A percentile compares a stretch with the other conserved stretches of the same genome.
phyloP scores from a whole-genome alignment of 2,329 filamentous ascomycete species.

The Cadophora sp. region DNA sequence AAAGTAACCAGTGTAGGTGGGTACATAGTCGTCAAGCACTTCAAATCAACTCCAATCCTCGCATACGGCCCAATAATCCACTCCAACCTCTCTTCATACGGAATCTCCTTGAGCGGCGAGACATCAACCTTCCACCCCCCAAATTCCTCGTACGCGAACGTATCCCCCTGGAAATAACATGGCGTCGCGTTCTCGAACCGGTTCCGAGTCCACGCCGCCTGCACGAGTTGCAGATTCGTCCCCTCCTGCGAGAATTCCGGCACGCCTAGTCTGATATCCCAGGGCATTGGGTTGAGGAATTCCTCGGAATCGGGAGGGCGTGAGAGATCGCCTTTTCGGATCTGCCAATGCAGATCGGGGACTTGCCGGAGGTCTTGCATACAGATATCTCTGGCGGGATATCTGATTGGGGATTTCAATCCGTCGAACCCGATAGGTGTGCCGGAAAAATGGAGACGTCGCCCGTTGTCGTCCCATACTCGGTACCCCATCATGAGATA shows the following conservation, averaged over 20 bases:
- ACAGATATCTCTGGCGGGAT: background rate
- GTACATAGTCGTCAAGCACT: background rate
- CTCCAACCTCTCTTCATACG: background rate
- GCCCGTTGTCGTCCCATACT: background rate
- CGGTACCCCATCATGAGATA: conserved; percentile 15
- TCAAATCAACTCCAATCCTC: background rate
- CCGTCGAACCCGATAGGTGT: background rate
- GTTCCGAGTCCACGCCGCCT: conserved; percentile 1
- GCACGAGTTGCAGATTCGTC: background rate
- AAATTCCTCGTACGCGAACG: background rate
- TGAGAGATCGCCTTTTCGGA: background rate
- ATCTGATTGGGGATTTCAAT: background rate
- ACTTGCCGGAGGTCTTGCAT: conserved; percentile 6
- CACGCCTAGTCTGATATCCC: background rate
- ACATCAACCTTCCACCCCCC: background rate
- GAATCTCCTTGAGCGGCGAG: background rate
- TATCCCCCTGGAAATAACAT: background rate
- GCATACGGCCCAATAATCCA: background rate
- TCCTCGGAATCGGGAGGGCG: background rate
- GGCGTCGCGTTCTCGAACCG: background rate
- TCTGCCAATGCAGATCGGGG: background rate
- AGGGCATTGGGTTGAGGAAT: conserved; percentile 1
- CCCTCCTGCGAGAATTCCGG: conserved; percentile 1
- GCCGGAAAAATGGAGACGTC: conserved; percentile 6
- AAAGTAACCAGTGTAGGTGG: background rate